phyloP scores from a whole-genome alignment of 495 filamentous ascomycete species.

The Aspergillus asperescens region DNA sequence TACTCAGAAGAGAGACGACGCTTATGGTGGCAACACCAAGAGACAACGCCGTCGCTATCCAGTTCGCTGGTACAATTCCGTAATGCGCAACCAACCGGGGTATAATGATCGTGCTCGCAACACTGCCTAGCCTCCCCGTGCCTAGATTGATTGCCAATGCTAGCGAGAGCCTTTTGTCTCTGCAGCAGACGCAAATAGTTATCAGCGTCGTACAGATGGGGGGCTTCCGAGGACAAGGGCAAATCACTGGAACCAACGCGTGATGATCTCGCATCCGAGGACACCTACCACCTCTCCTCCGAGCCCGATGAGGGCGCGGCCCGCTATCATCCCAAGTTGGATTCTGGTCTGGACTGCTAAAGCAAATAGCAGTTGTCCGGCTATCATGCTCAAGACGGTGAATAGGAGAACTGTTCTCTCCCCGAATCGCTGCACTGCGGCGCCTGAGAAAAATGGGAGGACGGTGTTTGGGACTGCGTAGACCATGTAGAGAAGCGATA shows the following conservation, averaged over 20 bases:
- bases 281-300: slow-evolving; percentile 5
- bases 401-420: not conserved
- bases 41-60: not conserved
- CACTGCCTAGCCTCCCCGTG: not conserved
- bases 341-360: not conserved
- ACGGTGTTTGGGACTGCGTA: slow-evolving; percentile 2
- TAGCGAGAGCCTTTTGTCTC: not conserved
- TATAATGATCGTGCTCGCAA: not conserved
- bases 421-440: slow-evolving; percentile 3
- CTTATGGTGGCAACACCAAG: not conserved
- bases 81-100: not conserved
- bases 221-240: not conserved
- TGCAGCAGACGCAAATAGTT: not conserved
- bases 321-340: not conserved
- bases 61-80: not conserved
- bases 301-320: slow-evolving; percentile 1
- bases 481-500: slow-evolving; percentile 4
- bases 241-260: slow-evolving; percentile 10
- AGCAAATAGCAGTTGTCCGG: not conserved
- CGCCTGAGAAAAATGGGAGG: slow-evolving; percentile 4
- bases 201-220: not conserved
- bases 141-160: not conserved
- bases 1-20: not conserved
- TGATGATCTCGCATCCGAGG: slow-evolving; percentile 5
- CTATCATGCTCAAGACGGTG: not conserved